Evolutionary conservation across 1,139 yeast species (phyloP).

Genomic region (Geotrichum cucujoidarum): DNA sequence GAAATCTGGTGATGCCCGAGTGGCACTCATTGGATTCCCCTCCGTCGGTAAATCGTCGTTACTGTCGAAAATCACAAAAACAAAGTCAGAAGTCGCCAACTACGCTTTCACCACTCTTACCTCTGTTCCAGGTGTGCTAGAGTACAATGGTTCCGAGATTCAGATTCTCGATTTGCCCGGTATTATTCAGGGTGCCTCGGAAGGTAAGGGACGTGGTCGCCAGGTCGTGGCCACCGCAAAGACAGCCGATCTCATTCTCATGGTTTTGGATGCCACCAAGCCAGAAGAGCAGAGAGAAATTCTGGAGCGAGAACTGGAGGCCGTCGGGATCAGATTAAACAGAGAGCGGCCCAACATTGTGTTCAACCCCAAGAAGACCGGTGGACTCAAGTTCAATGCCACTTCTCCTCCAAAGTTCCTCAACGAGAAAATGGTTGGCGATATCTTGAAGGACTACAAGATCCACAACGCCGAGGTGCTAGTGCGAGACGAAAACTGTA

Average conservation of each 20-base stretch:
- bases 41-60: slow-evolving; percentile 96
- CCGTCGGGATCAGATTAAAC: slow-evolving; percentile 88
- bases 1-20: slow-evolving; percentile 95
- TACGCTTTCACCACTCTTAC: slow-evolving; percentile 95
- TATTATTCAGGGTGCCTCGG: slow-evolving; percentile 93
- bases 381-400: slow-evolving; percentile 82
- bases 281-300: slow-evolving; percentile 83
- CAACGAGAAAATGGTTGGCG: slow-evolving; percentile 73
- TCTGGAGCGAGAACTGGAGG: slow-evolving; percentile 82
- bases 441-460: slow-evolving; percentile 78
- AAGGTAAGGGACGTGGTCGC: slow-evolving; percentile 96
- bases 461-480: slow-evolving; percentile 91
- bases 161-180: slow-evolving; percentile 97
- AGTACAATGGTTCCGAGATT: slow-evolving; percentile 93
- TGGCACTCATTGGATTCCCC: slow-evolving; percentile 92
- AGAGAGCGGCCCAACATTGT: slow-evolving; percentile 76
- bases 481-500: slow-evolving; percentile 80
- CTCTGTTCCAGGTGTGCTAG: slow-evolving; percentile 91
- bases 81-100: slow-evolving; percentile 90
- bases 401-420: slow-evolving; percentile 77
- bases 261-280: slow-evolving; percentile 95
- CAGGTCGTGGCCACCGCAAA: slow-evolving; percentile 95
- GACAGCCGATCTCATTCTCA: slow-evolving; percentile 85
- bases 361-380: slow-evolving; percentile 75
- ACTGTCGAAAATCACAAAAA: slow-evolving; percentile 76